Base-by-base conservation (phyloP, 805 yeast genomes). In the Pichia heedii region DNA sequence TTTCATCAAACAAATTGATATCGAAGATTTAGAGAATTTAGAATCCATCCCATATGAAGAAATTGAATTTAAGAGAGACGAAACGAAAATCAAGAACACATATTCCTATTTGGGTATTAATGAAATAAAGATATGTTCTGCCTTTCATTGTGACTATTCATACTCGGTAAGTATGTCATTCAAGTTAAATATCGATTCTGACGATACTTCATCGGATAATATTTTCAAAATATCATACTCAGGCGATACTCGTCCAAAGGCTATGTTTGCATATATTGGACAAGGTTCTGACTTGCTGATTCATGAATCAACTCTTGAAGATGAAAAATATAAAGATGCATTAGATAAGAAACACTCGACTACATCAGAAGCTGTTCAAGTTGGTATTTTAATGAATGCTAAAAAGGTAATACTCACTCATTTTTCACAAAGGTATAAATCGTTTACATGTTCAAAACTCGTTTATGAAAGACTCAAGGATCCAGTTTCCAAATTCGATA, bases 271-370 rank as follows among this genome's bases (percentile, higher is more conserved):
- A 3, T 69, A 65, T 3, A 73, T 85, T 42, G 97, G 96, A 2
- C 47, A 56, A 19, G 60, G 67, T 12, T 75, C 86, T 22, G 90
- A 87, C 56, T 60, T 93, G 39, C 69, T 93, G 46, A 79, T 93
- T 39, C 99, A 93, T 61, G 99, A 93, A 60, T 89, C 97, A 0
- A 86, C 98, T 0, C 73, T 93, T 48, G 96, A 86, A 45, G 85
- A 87, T 59, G 84, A 74, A 27, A 68, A 87, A 38, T 65, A 70
- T 7, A 79, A 74, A 42, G 97, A 88, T 59, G 98, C 98, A 0
- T 61, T 74, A 22, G 70, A 74, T 29, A 93, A 93, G 58, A 76
- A 77, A 47, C 99, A 93, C 58, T 79, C 95, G 13, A 93, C 99
- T 0, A 76, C 88, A 44, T 74, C 83, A 19, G 97, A 90, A 56